Base-by-base conservation (phyloP, 352 stramenopile species). In the Phytophthora aleatoria region DNA sequence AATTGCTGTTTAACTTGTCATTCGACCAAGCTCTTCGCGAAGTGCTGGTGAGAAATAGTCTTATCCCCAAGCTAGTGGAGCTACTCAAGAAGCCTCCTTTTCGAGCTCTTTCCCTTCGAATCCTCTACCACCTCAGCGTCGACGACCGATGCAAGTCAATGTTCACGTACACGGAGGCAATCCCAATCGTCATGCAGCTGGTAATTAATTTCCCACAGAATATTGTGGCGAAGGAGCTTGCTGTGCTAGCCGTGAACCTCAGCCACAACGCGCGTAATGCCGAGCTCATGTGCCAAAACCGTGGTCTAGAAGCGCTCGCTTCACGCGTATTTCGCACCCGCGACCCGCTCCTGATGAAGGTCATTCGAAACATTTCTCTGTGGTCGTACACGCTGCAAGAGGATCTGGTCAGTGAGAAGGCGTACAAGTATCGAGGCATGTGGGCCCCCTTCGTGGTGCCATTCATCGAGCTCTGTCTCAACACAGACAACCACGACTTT, bases 51-150 rank as follows among this genome's bases (percentile, higher is more conserved):
- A 86, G 93, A 42, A 86, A 90, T 73, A 92, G 87, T 20, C 74
- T 98, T 8, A 95, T 98, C 50, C 90, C 87, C 26, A 96, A 96
- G 55, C 89, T 99, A 27, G 89, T 98, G 26, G 83, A 96, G 49
- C 67, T 98, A 30, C 79, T 98, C 62, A 98, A 98, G 76, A 95
- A 97, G 49, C 82, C 90, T 16, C 87, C 85, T 0, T 98, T 97
- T 63, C 83, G 92, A 53, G 89, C 76, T 3, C 77, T 95, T 27
- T 91, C 87, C 26, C 73, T 98, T 48, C 80, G 91, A 38, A 89
- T 98, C 61, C 74, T 98, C 13, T 99, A 99, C 74, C 92, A 99
- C 56, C 73, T 99, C 39, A 98, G 90, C 69, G 97, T 97, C 60
- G 92, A 97, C 64, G 95, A 98, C 64, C 81, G 87, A 42, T 98